Base-by-base conservation (phyloP, 2,329 filamentous ascomycete species). In the Grosmannia serpens region DNA sequence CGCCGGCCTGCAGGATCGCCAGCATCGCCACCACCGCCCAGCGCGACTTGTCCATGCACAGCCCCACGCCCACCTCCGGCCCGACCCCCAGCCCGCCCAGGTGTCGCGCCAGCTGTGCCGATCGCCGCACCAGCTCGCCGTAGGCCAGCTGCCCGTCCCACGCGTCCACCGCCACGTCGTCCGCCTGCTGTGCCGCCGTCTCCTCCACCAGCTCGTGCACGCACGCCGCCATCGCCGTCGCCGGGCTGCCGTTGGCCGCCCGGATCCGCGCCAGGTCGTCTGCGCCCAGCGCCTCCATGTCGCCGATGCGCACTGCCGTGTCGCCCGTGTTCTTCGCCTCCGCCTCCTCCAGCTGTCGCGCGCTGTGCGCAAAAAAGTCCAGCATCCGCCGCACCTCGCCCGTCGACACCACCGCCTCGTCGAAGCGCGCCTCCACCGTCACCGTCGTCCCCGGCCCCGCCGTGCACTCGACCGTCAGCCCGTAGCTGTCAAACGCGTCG, bases 11-110 rank as follows among this genome's bases (percentile, higher is more conserved):
- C 13, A 89, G 71, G 1, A 85, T 77, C 0, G 86, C 86, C 24
- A 91, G 74, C 61, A 91, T 85, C 8, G 84, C 79, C 46, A 89
- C 73, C 53, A 89, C 86, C 0, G 88, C 77, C 67, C 86, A 80
- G 17, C 83, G 72, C 24, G 81, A 87, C 70, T 89, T 91, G 50
- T 88, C 82, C 65, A 90, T 76, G 22, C 85, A 79, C 7, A 91
- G 75, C 6, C 83, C 84, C 1, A 91, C 77, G 4, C 87, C 73
- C 9, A 80, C 74, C 11, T 81, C 78, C 0, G 76, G 73, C 0
- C 72, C 69, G 0, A 82, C 74, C 0, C 81, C 81, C 15, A 69
- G 26, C 75, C 72, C 47, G 20, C n/a, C 13, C 27, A 50, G 46
- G 8, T 26, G 29, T 10, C 5, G 17, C 22, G 41, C 41, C 22